Conservation (phyloP, 768 basidiomycete genomes). For the Podaxis sp. region DNA sequence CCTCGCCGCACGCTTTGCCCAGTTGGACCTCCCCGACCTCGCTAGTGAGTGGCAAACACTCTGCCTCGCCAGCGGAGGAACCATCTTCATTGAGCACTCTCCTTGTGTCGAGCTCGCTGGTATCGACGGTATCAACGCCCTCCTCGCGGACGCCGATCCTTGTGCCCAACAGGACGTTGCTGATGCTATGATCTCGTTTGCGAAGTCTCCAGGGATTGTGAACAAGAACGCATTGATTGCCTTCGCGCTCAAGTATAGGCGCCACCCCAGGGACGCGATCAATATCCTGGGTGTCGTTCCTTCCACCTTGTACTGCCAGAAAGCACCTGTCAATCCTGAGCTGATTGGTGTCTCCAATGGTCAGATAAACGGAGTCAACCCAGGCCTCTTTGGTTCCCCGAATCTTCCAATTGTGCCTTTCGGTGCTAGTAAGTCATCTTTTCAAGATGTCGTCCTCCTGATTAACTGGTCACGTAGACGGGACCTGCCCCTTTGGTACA, state of each 20-base stretch:
- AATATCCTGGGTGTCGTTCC: slow-evolving; percentile 37
- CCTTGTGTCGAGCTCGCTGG: slow-evolving; percentile 41
- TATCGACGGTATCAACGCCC: slow-evolving; percentile 34
- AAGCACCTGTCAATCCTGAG: slow-evolving; percentile 36
- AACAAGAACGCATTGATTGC: slow-evolving; percentile 37
- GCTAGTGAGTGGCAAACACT: slow-evolving; percentile 41
- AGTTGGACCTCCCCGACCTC: slow-evolving; percentile 18
- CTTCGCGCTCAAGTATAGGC: slow-evolving; percentile 37
- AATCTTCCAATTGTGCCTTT: slow-evolving; percentile 36
- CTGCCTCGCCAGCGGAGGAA: slow-evolving; percentile 37
- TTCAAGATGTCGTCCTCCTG: not conserved
- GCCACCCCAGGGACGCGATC: slow-evolving; percentile 39
- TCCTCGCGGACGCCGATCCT: slow-evolving; percentile 39
- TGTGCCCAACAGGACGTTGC: slow-evolving; percentile 47
- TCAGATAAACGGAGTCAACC: slow-evolving; percentile 38
- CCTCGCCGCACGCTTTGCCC: slow-evolving; percentile 16
- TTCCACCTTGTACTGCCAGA: slow-evolving; percentile 42
- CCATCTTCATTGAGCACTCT: slow-evolving; percentile 29
- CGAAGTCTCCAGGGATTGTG: slow-evolving; percentile 36
- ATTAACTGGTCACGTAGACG: slow-evolving; percentile 22
- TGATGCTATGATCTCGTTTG: slow-evolving; percentile 47
- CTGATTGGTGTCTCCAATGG: slow-evolving; percentile 34
- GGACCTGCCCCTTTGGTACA: slow-evolving; percentile 42
- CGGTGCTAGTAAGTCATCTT: slow-evolving; percentile 33
- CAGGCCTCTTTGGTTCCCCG: slow-evolving; percentile 39